A percentile compares a stretch with the other conserved stretches of the same genome.
These are phyloP conservation scores for Wickerhamomyces queroliae DNA, from an alignment of 805 yeast species.

Conservation along the genomic window DNA sequence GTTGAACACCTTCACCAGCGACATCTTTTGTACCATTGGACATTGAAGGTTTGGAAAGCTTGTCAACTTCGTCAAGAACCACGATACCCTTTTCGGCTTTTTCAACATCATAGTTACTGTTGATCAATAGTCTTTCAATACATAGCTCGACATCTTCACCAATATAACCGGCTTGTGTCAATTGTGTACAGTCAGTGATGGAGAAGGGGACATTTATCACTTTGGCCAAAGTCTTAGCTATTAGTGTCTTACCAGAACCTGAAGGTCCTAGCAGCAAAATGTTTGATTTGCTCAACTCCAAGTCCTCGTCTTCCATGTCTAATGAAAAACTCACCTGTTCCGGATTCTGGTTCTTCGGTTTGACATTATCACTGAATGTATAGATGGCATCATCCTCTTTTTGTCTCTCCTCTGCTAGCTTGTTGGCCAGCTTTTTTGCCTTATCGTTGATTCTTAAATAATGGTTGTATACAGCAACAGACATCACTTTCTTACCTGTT, in stretches of 20 bases:
- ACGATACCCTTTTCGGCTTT: conserved; percentile 52
- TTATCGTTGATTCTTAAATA: conserved; percentile 42
- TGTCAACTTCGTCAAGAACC: conserved; percentile 56
- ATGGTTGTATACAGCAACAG: conserved; percentile 59
- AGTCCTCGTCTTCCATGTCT: conserved; percentile 28
- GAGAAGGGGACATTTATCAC: conserved; percentile 50
- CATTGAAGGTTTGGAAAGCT: conserved; percentile 43
- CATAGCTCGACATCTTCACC: conserved; percentile 61
- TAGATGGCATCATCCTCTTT: conserved; percentile 24
- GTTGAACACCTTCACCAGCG: conserved; percentile 63
- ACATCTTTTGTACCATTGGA: conserved; percentile 49
- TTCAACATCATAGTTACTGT: conserved; percentile 45
- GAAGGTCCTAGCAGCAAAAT: conserved; percentile 53
- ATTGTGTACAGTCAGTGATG: conserved; percentile 55
- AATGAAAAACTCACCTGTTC: conserved; percentile 25
- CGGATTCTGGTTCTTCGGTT: conserved; percentile 20
- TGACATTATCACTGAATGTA: conserved; percentile 15
- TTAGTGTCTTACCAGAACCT: conserved; percentile 56
- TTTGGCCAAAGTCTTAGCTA: conserved; percentile 49
- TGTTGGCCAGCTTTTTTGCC: conserved; percentile 24
- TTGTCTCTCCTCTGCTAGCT: conserved; percentile 19
- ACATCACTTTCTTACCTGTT: conserved; percentile 47
- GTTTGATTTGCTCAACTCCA: conserved; percentile 52
- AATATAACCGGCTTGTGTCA: conserved; percentile 61
- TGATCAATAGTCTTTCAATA: conserved; percentile 43